phyloP scores from a whole-genome alignment of 192 early-diverging fungal genomes.

The Dispira parvispora region DNA sequence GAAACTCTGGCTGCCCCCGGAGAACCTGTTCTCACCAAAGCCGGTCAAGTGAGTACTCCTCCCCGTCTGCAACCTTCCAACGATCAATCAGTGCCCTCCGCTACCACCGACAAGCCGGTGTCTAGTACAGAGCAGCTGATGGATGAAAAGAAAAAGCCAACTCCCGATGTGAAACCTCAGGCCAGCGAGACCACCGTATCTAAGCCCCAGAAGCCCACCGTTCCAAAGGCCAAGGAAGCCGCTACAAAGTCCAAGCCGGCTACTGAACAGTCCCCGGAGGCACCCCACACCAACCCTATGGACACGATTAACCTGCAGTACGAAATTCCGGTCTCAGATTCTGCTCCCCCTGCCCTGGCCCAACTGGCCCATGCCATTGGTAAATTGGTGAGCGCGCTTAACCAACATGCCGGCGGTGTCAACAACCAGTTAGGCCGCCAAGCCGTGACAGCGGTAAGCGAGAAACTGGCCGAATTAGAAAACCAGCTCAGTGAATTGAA shows the following conservation, averaged over 20 bases:
- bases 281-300: conserved; percentile 11
- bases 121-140: neutral
- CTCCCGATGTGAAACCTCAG: neutral
- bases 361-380: conserved; percentile 19
- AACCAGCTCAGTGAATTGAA: conserved; percentile 29
- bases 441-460: conserved; percentile 23
- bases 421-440: conserved; percentile 18
- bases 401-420: conserved; percentile 21
- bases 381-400: conserved; percentile 18
- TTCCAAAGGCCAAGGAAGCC: neutral
- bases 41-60: neutral
- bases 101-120: neutral
- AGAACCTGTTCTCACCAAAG: conserved; percentile 12
- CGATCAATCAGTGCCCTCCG: neutral
- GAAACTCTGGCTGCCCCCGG: conserved; percentile 12
- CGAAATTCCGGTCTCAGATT: conserved; percentile 23
- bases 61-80: neutral
- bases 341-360: conserved; percentile 19
- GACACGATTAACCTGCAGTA: conserved; percentile 19
- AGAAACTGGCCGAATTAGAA: conserved; percentile 28
- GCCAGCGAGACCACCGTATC: neutral
- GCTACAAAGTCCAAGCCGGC: neutral
- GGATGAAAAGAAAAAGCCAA: conserved; percentile 9
- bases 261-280: conserved; percentile 8
- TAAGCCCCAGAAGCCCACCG: neutral